Evolutionary conservation across 495 filamentous ascomycete species (phyloP).

Genomic region (Penicillium malachiteum): DNA sequence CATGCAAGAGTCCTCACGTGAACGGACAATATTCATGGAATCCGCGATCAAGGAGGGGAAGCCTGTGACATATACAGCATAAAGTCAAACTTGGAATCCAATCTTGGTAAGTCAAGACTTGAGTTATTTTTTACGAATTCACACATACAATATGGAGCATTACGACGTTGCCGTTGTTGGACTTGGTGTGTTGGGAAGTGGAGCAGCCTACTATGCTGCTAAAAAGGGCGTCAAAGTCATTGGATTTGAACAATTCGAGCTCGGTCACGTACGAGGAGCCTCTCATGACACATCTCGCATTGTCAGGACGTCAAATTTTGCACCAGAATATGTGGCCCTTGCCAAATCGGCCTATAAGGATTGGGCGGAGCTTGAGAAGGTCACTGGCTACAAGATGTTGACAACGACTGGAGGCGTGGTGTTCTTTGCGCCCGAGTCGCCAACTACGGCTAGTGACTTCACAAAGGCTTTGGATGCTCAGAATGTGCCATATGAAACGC

Average conservation of each 20-base stretch:
- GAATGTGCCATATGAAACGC: slow-evolving; percentile 25
- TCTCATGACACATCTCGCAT: slow-evolving; percentile 23
- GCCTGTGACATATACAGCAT: neutral
- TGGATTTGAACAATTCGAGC: slow-evolving; percentile 21
- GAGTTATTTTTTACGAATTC: too few species aligned
- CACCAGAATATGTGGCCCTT: slow-evolving; percentile 13
- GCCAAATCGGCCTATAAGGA: slow-evolving; percentile 21
- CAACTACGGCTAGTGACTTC: slow-evolving; percentile 11
- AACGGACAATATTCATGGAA: neutral
- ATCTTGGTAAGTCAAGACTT: too few species aligned
- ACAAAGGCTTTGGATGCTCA: slow-evolving; percentile 14
- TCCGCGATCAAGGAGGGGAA: neutral
- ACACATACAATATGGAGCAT: slow-evolving; percentile 2
- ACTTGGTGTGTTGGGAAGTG: slow-evolving; percentile 22
- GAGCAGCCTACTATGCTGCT: slow-evolving; percentile 19
- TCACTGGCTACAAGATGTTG: slow-evolving; percentile 15
- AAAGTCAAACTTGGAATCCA: neutral
- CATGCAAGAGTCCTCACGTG: neutral
- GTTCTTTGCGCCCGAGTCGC: slow-evolving; percentile 22
- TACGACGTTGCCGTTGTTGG: slow-evolving; percentile 20
- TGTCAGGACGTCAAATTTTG: slow-evolving; percentile 17
- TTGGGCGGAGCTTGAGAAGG: slow-evolving; percentile 19
- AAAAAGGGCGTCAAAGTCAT: slow-evolving; percentile 20
- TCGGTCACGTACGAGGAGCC: slow-evolving; percentile 21
- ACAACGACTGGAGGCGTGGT: slow-evolving; percentile 18